These are phyloP conservation scores for Orychophragmus violaceus DNA, from an alignment of 345 rosid species.

Conservation along the genomic window DNA sequence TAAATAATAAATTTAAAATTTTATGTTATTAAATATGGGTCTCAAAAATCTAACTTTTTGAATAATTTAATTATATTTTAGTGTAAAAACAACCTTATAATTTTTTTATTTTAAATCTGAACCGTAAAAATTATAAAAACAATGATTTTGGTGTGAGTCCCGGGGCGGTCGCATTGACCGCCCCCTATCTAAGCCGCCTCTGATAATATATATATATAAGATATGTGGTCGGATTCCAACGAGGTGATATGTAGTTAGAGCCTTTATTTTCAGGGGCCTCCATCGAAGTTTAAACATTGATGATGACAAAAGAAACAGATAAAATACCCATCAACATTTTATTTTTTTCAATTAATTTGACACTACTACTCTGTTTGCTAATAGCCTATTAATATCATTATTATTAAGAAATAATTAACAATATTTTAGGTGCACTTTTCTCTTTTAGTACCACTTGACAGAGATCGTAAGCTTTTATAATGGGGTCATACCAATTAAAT, in stretches of 20 bases:
- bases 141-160: too few relatives aligned
- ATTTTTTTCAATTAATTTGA: background rate
- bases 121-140: too few relatives aligned
- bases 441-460: background rate
- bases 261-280: background rate
- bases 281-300: background rate
- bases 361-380: background rate
- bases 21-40: too few relatives aligned
- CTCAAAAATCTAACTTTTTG: too few relatives aligned
- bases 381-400: background rate
- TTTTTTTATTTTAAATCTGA: too few relatives aligned
- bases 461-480: background rate
- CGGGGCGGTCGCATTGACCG: too few relatives aligned
- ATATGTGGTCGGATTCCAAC: too few relatives aligned
- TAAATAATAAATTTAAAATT: too few relatives aligned
- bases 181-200: too few relatives aligned
- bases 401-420: background rate
- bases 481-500: background rate
- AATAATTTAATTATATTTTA: too few relatives aligned
- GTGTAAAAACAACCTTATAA: too few relatives aligned
- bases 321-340: background rate
- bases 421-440: background rate
- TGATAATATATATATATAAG: too few relatives aligned
- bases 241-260: background rate
- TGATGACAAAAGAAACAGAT: background rate